A percentile compares a stretch with the other conserved stretches of the same genome.
phyloP scores from a whole-genome alignment of 768 basidiomycete species.

The Kwoniella newhampshirensis region DNA sequence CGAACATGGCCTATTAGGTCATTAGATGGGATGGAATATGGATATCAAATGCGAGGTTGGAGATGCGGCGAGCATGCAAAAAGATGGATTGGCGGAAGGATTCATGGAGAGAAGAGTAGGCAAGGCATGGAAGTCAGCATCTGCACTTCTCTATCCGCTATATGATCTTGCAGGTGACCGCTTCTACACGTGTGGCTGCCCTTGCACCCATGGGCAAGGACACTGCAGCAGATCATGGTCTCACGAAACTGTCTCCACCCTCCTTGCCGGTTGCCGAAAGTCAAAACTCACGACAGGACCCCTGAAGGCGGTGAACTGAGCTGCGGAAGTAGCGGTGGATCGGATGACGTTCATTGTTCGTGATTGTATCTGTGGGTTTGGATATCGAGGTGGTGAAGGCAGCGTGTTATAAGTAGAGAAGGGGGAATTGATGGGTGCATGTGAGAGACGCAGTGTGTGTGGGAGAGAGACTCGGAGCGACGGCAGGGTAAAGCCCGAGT shows the following conservation, averaged over 20 bases:
- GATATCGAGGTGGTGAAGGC: no score
- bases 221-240: no score
- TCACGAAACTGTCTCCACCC: no score
- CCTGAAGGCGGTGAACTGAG: constrained; percentile 28
- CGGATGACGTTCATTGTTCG: constrained; percentile 17
- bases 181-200: no score
- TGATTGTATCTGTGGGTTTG: background rate
- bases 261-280: background rate
- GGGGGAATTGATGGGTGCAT: constrained; percentile 1
- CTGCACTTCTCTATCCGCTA: no score
- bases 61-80: background rate
- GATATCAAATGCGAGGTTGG: background rate
- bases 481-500: constrained; percentile 10
- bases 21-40: background rate
- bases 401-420: background rate
- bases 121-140: no score
- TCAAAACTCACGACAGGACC: constrained; percentile 34
- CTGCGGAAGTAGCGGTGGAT: constrained; percentile 13
- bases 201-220: no score
- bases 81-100: background rate
- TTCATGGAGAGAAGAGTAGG: no score
- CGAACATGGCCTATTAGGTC: constrained; percentile 20
- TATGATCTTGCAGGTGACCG: no score
- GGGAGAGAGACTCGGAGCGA: constrained; percentile 1
- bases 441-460: background rate